Percentiles rank a stretch among this genome's conserved stretches.
phyloP scores from a whole-genome alignment of 805 yeast species.

The Wickerhamomyces silvicola region DNA sequence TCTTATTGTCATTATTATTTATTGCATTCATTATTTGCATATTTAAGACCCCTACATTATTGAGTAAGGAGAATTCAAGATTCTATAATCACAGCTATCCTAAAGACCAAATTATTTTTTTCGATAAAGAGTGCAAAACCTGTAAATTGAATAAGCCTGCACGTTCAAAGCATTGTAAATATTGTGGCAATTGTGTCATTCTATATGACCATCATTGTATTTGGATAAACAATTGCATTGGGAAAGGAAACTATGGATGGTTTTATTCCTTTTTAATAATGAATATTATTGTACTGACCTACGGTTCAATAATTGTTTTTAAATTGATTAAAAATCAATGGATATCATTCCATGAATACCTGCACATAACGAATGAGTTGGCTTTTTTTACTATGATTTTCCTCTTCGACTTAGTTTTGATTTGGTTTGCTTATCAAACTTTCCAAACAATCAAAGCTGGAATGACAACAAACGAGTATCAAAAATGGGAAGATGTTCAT shows the following conservation, averaged over 20 bases:
- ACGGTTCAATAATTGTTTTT: constrained; percentile 31
- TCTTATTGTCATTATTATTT: constrained; percentile 4
- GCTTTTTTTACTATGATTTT: constrained; percentile 36
- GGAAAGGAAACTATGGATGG: constrained; percentile 55
- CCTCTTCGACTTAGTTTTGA: constrained; percentile 36
- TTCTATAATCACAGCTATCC: constrained; percentile 4
- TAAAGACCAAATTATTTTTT: constrained; percentile 17
- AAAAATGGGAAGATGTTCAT: constrained; percentile 64
- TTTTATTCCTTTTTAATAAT: constrained; percentile 49
- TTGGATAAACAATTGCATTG: constrained; percentile 73
- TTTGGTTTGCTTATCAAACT: constrained; percentile 40
- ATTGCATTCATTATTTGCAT: constrained; percentile 9
- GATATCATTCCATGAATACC: not conserved
- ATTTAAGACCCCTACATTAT: constrained; percentile 8
- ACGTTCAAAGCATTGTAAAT: constrained; percentile 67
- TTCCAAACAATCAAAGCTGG: constrained; percentile 51
- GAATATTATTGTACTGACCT: constrained; percentile 38
- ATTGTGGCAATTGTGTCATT: constrained; percentile 57
- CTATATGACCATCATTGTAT: constrained; percentile 71
- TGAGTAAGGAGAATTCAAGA: constrained; percentile 1
- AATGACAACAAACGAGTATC: constrained; percentile 68
- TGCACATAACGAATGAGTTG: constrained; percentile 7
- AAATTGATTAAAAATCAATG: constrained; percentile 5
- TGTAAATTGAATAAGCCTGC: constrained; percentile 64
- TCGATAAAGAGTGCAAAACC: constrained; percentile 35